phyloP scores from a whole-genome alignment of 208 protist species.

The Wallacemonas sp. region DNA sequence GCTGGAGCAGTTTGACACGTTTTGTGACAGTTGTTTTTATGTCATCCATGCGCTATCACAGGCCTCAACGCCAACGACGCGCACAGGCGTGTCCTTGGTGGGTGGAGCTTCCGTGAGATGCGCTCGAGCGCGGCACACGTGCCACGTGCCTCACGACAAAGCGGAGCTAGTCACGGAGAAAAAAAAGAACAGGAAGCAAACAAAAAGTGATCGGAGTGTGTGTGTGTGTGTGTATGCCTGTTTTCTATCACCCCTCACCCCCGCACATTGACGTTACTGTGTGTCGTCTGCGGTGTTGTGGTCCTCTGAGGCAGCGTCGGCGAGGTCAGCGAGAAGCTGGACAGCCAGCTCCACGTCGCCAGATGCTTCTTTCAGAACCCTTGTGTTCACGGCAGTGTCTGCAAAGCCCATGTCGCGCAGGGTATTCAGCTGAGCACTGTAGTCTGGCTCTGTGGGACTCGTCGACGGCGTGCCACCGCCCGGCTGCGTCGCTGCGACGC shows the following conservation, averaged over 20 bases:
- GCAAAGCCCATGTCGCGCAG: constrained; percentile 80
- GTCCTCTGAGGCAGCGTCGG: no score
- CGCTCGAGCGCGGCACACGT: no score
- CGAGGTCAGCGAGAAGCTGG: constrained; percentile 57
- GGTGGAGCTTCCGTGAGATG: no score
- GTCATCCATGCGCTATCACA: no score
- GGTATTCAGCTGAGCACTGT: constrained; percentile 20
- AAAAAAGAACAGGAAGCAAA: background rate
- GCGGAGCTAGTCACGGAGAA: constrained; percentile 3
- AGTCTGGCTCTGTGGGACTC: background rate
- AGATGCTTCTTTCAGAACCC: constrained; percentile 37
- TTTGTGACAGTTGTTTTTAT: no score
- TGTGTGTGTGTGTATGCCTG: background rate
- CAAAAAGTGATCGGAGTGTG: no score
- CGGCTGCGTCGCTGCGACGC: background rate
- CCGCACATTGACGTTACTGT: background rate
- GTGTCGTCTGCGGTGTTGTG: no score
- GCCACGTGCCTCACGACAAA: no score
- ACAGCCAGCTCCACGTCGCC: constrained; percentile 78
- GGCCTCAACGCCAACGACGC: no score
- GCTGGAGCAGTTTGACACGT: no score
- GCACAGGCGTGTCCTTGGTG: no score
- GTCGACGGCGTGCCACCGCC: background rate
- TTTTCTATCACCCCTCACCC: no score
- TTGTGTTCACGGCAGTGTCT: constrained; percentile 53